Evolutionary conservation across 2,329 filamentous ascomycete species (phyloP), one percentile per base, ranked within the genome.

Genomic region (Stenocarpella maydis): DNA sequence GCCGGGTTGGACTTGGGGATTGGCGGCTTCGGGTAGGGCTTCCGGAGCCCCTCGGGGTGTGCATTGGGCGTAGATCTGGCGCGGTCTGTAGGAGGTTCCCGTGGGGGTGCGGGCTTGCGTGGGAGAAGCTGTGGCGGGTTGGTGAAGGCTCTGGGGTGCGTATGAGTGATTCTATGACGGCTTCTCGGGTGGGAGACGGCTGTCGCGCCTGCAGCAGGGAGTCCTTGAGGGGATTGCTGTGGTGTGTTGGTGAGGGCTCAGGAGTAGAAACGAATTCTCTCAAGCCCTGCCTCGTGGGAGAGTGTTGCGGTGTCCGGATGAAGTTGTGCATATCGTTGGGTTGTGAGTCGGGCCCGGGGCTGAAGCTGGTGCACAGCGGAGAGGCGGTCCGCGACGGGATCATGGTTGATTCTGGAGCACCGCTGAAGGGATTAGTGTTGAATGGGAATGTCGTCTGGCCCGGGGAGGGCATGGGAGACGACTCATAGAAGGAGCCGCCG

Each of bases 71-170:
- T 1, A 71, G 63, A 50, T 71, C 69, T 14, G 69, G 69, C 4
- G 69, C 69, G 34, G 54, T 66, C 24, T 67, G 69, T 5, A 71
- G 41, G 1, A 68, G 63, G 19, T 71, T 69, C 8, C 67, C 60
- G 39, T 66, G 61, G 14, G 52, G 45, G n/a, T 55, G 53, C 3
- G 54, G 54, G 47, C 63, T 69, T 26, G 69, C 61, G 21, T 71
- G 69, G 8, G 69, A 71, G 67, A 71, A 71, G 49, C 69, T 71
- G 49, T 71, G 54, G 54, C 69, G 69, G 21, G 69, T 67, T 9
- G 69, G 69, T 17, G 69, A 71, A 9, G 69, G 53, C 2, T 71
- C 69, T 15, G 69, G 69, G 3, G 69, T 71, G 17, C 67, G 67
- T 26, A 71, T 71, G 10, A 65, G 41, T 7, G 67, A 28, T 26